Evolutionary conservation across 2,329 filamentous ascomycete genomes (phyloP), one percentile per base, ranked within the genome.

Genomic region (Ophiostoma sp.): DNA sequence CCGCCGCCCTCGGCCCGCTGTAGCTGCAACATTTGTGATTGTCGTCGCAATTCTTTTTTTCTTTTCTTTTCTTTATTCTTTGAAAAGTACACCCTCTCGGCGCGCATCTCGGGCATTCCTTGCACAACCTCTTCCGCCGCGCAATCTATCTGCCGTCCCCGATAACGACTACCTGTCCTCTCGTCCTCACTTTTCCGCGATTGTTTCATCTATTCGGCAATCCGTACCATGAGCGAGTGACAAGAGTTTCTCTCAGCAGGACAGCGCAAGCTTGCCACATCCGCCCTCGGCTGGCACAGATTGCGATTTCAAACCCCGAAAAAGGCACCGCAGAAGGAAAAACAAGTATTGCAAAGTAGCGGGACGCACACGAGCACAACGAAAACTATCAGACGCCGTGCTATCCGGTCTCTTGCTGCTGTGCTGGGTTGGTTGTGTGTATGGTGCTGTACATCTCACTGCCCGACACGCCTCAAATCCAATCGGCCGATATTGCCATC

Each of bases 331-430:
- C 52, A 15, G 11, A 27, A 17, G 52, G n/a, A n/a, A 15, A 11
- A 57, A 27, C 52, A 57, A 57, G n/a, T 31, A 57, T 27, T 8
- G 13, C 35, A 67, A 67, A 41, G 36, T 13, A 67, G 39, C 35
- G 35, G 64, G n/a, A 67, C 36, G 20, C 35, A 67, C 11, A 44
- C 64, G 57, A 62, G 13, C 27, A 64, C 68, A 27, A 69, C 68
- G 57, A 65, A 54, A 69, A 69, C 33, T 41, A 33, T 67, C 62
- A 23, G 44, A 67, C 62, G 62, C 44, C 41, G 68, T 69, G 62
- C 68, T 57, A 67, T 23, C 68, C 62, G 64, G 68, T 23, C 33
- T 67, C 33, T 41, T 69, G 44, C 68, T 65, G 35, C 39, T 67
- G 39, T 41, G 27, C 13, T 44, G 35, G 15, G 17, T 35, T 35